phyloP scores from a whole-genome alignment of 148 eudicot genomes.

The Spergularia bocconei region DNA sequence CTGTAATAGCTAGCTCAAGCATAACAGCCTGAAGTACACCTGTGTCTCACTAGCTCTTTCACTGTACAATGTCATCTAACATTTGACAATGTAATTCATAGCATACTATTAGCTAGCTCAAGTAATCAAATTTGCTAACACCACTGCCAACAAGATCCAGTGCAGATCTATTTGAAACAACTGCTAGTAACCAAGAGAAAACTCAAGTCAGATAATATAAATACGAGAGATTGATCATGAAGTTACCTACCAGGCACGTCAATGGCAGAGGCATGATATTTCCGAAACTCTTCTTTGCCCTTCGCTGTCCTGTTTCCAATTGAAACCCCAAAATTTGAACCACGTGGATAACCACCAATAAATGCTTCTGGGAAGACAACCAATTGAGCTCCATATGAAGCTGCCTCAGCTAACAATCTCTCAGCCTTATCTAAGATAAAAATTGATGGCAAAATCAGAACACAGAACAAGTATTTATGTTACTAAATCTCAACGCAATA shows the following conservation, averaged over 20 bases:
- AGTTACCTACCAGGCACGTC: constrained; percentile 73
- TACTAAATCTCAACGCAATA: not conserved
- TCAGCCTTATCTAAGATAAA: constrained; percentile 77
- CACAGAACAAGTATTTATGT: not conserved
- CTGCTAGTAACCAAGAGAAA: too few relatives aligned
- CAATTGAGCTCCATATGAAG: constrained; percentile 75
- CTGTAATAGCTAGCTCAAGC: too few relatives aligned
- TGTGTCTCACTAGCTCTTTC: too few relatives aligned
- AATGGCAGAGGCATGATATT: constrained; percentile 86
- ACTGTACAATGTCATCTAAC: too few relatives aligned
- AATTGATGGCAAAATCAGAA: not conserved
- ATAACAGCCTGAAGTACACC: too few relatives aligned
- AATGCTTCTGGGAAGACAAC: constrained; percentile 98
- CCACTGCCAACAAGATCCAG: too few relatives aligned
- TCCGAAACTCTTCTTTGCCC: constrained; percentile 86
- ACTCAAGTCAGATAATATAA: too few relatives aligned
- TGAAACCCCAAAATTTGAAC: constrained; percentile 74
- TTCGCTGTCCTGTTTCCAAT: constrained; percentile 76
- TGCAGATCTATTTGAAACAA: too few relatives aligned
- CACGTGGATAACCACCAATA: constrained; percentile 93
- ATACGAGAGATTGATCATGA: too few relatives aligned
- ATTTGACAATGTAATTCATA: too few relatives aligned
- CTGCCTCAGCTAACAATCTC: constrained; percentile 87
- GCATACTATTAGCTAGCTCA: too few relatives aligned
- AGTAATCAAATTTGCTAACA: too few relatives aligned